Evolutionary conservation across 441 rosid genomes (phyloP).

Genomic region (Populus hybrid): DNA sequence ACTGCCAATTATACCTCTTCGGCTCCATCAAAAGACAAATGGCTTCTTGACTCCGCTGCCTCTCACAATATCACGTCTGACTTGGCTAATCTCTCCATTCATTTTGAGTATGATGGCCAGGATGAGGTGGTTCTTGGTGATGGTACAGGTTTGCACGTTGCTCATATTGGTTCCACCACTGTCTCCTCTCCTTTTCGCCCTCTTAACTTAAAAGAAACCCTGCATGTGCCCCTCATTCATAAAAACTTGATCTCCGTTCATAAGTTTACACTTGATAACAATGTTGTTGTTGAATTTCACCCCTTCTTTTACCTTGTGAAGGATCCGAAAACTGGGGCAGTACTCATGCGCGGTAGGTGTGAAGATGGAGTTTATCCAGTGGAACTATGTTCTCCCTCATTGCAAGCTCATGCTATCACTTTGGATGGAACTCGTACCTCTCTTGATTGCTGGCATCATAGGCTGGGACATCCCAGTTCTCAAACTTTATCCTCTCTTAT

Average conservation of each 20-base stretch:
- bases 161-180: not conserved
- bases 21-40: not conserved
- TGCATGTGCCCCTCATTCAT: not conserved
- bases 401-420: not conserved
- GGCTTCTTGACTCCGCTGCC: not conserved
- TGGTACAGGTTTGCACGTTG: not conserved
- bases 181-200: not conserved
- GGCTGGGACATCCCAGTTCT: accelerated
- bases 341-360: not conserved
- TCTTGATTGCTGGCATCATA: not conserved
- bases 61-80: not conserved
- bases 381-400: accelerated
- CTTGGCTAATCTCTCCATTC: not conserved
- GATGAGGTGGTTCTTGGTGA: not conserved
- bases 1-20: not conserved
- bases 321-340: accelerated
- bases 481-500: not conserved
- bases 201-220: not conserved
- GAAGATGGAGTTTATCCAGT: not conserved
- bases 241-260: not conserved
- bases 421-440: not conserved
- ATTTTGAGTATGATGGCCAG: not conserved
- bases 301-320: not conserved
- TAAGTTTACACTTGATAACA: not conserved
- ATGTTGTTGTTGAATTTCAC: not conserved